Conservation (phyloP, 1,284 basidiomycete species). For the Trametes polyzona region DNA sequence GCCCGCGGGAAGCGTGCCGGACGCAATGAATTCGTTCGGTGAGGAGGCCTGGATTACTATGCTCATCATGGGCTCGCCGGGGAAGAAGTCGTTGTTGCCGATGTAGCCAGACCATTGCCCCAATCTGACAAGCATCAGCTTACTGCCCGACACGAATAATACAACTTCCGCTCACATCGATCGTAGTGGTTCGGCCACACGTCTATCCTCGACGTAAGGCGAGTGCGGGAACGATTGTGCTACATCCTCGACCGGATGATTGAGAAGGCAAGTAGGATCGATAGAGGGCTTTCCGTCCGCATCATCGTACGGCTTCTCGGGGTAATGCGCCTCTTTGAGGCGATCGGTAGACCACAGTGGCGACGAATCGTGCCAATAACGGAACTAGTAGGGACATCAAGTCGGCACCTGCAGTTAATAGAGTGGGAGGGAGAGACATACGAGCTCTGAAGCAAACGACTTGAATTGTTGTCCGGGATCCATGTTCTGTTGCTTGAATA, state of each 20-base stretch:
- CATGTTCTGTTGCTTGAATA: conserved; percentile 30
- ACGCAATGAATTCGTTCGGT: conserved; percentile 6
- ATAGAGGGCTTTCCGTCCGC: conserved; percentile 2
- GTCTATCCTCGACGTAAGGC: background rate
- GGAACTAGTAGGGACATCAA: conserved; percentile 14
- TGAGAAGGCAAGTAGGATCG: conserved; percentile 16
- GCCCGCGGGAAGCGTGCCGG: conserved; percentile 5
- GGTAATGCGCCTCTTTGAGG: conserved; percentile 14
- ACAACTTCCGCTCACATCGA: background rate
- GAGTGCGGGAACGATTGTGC: conserved; percentile 6
- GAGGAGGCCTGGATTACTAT: conserved; percentile 7
- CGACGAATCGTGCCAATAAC: conserved; percentile 26
- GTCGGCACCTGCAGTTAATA: too few species aligned
- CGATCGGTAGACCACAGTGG: conserved; percentile 24
- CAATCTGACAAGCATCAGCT: background rate
- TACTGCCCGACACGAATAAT: accelerated
- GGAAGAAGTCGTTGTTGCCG: background rate
- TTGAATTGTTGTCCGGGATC: conserved; percentile 29
- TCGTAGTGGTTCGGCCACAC: background rate
- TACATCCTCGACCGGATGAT: conserved; percentile 23
- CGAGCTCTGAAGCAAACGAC: conserved; percentile 24
- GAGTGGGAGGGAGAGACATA: background rate
- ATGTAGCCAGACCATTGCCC: conserved; percentile 19
- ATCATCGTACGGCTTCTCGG: conserved; percentile 3
- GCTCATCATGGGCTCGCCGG: conserved; percentile 15